A percentile compares a stretch with the other conserved stretches of the same genome.
These are phyloP conservation scores for Diaporthe citri DNA, from an alignment of 2,329 filamentous ascomycete species.

Conservation along the genomic window DNA sequence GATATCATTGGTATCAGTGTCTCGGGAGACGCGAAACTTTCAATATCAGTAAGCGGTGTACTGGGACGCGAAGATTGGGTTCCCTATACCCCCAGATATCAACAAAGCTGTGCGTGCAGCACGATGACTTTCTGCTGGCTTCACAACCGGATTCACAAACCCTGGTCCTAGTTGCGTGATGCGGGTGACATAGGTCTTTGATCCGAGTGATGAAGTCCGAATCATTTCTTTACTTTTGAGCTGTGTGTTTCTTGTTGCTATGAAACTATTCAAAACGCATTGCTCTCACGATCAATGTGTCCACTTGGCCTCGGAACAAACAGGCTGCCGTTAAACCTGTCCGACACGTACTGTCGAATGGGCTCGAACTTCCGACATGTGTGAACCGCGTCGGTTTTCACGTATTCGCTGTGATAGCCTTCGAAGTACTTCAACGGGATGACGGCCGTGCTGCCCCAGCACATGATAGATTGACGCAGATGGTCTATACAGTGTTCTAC, in stretches of 20 bases:
- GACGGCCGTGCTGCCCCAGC: neutral
- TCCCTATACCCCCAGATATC: too few species aligned
- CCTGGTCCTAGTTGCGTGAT: neutral
- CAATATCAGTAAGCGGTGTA: too few species aligned
- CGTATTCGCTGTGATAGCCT: neutral
- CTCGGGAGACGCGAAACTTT: too few species aligned
- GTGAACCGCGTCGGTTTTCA: neutral
- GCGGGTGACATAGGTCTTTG: neutral
- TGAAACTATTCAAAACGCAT: neutral
- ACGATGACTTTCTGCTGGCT: neutral
- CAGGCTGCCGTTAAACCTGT: neutral
- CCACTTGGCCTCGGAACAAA: neutral
- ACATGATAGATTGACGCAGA: neutral
- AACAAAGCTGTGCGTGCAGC: too few species aligned
- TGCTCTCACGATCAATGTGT: neutral
- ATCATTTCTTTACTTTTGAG: neutral
- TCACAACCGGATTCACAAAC: neutral
- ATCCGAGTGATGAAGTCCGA: neutral
- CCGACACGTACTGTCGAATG: neutral
- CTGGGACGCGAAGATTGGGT: too few species aligned
- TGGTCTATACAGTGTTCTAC: conserved; percentile 6
- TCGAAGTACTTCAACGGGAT: conserved; percentile 9
- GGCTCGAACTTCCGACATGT: conserved; percentile 6
- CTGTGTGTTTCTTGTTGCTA: neutral
- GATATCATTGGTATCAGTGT: too few species aligned